Evolutionary conservation across 2,329 filamentous ascomycete genomes (phyloP), one percentile per base, ranked within the genome.

Genomic region (Fusarium coffeatum): DNA sequence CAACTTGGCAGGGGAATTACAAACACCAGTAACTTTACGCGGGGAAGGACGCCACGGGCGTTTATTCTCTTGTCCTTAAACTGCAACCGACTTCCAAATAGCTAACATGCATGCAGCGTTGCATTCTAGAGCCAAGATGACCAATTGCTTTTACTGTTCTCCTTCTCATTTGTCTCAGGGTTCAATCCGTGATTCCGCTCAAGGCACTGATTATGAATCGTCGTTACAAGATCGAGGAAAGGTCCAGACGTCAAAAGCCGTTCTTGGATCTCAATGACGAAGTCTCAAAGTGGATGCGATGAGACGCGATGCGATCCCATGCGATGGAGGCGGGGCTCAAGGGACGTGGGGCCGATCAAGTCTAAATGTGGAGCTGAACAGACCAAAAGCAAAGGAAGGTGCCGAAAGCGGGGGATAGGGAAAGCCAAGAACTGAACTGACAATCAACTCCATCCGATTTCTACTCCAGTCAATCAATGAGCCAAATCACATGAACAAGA

Each of bases 1-100:
- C 64, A 65, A 66, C 67, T 61, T 63, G 68, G 68, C 68, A 70
- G 68, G 68, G 67, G 68, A 64, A 65, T 71, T 57, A 68, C 55
- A 47, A 58, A 59, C 64, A 51, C 55, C 64, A 68, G 64, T 68
- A 54, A 54, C 27, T 43, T 50, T 53, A 48, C 59, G 57, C 64
- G 67, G 64, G 57, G 63, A 58, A 64, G 57, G 23, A 50, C 58
- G 66, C 66, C 66, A 69, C 43, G 46, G 47, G 64, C 49, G 55
- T 66, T 64, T 42, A 59, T 41, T 46, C 34, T 42, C 23, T n/a
- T 51, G 20, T 40, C 49, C 48, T 51, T 47, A 57, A 32, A 40
- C 48, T 43, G 64, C 48, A 64, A 45, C 50, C 56, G 22, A 55
- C 28, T 28, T 51, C 37, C 23, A 42, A 51, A 43, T 49, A n/a